Base-by-base conservation (phyloP, 1,284 basidiomycete species). In the Cutaneotrichosporon cyanovorans region DNA sequence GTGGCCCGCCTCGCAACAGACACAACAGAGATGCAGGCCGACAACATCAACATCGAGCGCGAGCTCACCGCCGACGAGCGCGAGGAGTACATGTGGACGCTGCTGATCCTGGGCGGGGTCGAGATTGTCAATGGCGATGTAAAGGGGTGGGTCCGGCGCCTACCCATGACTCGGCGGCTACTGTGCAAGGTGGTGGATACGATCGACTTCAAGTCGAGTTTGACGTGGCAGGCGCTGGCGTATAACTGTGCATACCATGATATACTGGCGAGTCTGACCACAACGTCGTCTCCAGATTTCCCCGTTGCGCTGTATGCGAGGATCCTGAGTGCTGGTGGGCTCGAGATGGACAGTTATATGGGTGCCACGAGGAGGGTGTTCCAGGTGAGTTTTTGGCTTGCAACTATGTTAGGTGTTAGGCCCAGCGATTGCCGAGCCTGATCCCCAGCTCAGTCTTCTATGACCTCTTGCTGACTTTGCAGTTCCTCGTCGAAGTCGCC, bases 161-260 rank as follows among this genome's bases (percentile, higher is more conserved):
- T 58, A 6, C 51, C 51, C n/a, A 51, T 49, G 40, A 53, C 51
- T 1, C 49, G 53, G 8, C 36, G 47, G 23, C 40, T 55, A 28
- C 48, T 58, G 9, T 28, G 32, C 25, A 46, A 46, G 16, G 50
- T 49, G 10, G 31, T 55, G 21, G 48, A 53, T 18, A 44, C 39
- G 16, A 42, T 47, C 33, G 52, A 54, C 37, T 54, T 54, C 14
- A 43, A 45, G 19, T 39, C 30, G 33, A 51, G 46, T 16, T 45
- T 23, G 14, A 50, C 50, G 22, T 57, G 57, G 50, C 53, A 56
- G 36, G 45, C 52, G 11, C 46, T 60, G 7, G 56, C 56, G 1
- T 49, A 53, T 37, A 63, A 63, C 42, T 57, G 53, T 19, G 58
- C 53, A 10, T 63, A 63, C 28, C 61, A 63, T 40, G 60, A 61